Evolutionary conservation across 2,329 filamentous ascomycete genomes (phyloP), one percentile per base, ranked within the genome.

Genomic region (Onygenales sp.): DNA sequence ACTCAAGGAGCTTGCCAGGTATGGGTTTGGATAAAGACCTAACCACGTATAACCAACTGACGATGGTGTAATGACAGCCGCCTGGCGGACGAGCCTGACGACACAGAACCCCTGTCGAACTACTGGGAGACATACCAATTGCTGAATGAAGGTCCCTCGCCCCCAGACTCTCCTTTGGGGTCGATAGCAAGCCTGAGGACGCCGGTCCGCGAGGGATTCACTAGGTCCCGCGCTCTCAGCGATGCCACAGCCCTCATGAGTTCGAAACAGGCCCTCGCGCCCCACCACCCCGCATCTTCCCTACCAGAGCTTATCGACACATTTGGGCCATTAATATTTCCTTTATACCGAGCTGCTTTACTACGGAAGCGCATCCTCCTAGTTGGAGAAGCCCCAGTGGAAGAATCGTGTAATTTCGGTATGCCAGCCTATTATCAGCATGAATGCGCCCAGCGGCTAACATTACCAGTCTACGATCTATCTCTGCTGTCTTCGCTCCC

Each of bases 401-500:
- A 91, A 66, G 77, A 83, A 62, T 81, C 83, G 52, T 97, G 92
- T 73, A 89, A 95, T 69, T 95, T 91, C 77, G 90, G 91, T 95
- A 76, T 41, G 47, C 43, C 39, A 14, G 43, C 10, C 38, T n/a
- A 14, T 27, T 38, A 41, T 39, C 7, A 33, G 9, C 2, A 9
- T 41, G 3, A 9, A 9, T 21, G 21, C 11, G 47, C 21, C 49
- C 17, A 38, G 43, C 43, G 64, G 50, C 70, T 63, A 54, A 62
- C 58, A 27, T 35, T 14, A 49, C 17, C 36, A 31, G 93, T 97
- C 57, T 98, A 97, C 72, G 84, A 93, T 67, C 81, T 97, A 50
- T 96, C 92, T n/a, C 80, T 97, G 52, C 77, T 98, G 36, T 90
- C 91, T 44, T 95, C 90, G 61, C 85, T 97, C 43, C 90, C 93